These are phyloP conservation scores for Rhynchospora pubera DNA, from an alignment of 176 grass and related monocot species.

Conservation along the genomic window DNA sequence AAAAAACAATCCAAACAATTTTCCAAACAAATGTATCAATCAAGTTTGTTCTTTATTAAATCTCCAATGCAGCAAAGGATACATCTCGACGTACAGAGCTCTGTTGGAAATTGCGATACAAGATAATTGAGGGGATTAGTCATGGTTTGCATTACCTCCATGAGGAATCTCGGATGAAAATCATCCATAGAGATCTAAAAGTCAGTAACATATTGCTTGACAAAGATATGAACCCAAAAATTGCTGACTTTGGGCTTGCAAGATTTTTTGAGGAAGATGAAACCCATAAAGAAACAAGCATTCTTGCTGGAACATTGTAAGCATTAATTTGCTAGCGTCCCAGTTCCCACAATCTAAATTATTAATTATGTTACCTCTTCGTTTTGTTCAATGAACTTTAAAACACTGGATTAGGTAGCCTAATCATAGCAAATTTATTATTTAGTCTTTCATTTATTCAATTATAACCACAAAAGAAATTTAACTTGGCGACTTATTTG, in stretches of 20 bases:
- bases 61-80: conserved; percentile 5
- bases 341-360: neutral
- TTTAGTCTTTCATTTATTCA: too few relatives aligned
- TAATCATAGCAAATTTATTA: too few relatives aligned
- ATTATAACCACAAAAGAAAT: too few relatives aligned
- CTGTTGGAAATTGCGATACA: neutral
- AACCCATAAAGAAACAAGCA: conserved; percentile 12
- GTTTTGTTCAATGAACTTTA: too few relatives aligned
- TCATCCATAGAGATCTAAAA: conserved; percentile 21
- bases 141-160: conserved; percentile 21
- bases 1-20: neutral
- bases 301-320: conserved; percentile 20
- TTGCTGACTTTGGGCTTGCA: conserved; percentile 21
- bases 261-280: conserved; percentile 21
- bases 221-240: conserved; percentile 19
- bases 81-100: neutral
- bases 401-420: too few relatives aligned
- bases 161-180: conserved; percentile 15
- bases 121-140: conserved; percentile 17
- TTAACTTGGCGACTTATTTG: too few relatives aligned
- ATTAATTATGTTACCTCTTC: too few relatives aligned
- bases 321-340: neutral
- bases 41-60: too few relatives aligned
- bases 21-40: neutral
- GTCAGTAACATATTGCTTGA: conserved; percentile 17